Evolutionary conservation across 1,284 basidiomycete species (phyloP).

Genomic region (Cryptococcus sp.): DNA sequence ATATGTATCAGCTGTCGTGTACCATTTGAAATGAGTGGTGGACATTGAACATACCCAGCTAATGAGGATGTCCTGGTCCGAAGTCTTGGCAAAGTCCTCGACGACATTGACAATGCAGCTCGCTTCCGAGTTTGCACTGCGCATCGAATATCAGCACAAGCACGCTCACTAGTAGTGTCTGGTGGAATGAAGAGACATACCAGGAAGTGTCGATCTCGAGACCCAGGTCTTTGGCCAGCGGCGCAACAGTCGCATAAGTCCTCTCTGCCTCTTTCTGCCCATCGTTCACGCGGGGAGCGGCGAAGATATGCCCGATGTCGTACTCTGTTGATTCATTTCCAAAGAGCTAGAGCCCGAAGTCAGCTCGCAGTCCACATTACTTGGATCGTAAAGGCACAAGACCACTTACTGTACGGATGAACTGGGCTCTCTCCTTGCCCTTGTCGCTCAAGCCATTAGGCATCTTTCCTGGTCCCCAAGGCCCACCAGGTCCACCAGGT

Average conservation of each 20-base stretch:
- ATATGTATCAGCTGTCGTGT: background rate
- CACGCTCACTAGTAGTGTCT: no score
- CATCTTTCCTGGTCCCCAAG: conserved; percentile 7
- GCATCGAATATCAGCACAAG: no score
- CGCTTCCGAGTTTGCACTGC: conserved; percentile 24
- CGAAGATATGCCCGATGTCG: conserved; percentile 31
- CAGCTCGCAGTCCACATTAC: background rate
- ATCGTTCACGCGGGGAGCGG: conserved; percentile 22
- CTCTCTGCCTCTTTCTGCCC: conserved; percentile 24
- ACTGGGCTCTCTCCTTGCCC: conserved; percentile 28
- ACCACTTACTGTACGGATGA: conserved; percentile 19
- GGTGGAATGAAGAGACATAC: conserved; percentile 6
- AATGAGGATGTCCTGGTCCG: conserved; percentile 26
- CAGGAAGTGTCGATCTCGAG: conserved; percentile 26
- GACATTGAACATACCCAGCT: conserved; percentile 19
- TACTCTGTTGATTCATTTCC: conserved; percentile 29
- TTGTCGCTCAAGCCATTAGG: conserved; percentile 27
- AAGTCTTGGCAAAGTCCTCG: conserved; percentile 18
- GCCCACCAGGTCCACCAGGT: conserved; percentile 12
- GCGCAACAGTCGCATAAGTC: conserved; percentile 33
- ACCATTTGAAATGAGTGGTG: background rate
- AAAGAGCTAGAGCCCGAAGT: conserved; percentile 18
- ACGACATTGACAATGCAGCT: conserved; percentile 20
- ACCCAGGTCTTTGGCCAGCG: conserved; percentile 29
- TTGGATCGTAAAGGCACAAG: background rate